Evolutionary conservation across 1,284 basidiomycete species (phyloP), one percentile per base, ranked within the genome.

Genomic region (Ceratobasidium sp.): DNA sequence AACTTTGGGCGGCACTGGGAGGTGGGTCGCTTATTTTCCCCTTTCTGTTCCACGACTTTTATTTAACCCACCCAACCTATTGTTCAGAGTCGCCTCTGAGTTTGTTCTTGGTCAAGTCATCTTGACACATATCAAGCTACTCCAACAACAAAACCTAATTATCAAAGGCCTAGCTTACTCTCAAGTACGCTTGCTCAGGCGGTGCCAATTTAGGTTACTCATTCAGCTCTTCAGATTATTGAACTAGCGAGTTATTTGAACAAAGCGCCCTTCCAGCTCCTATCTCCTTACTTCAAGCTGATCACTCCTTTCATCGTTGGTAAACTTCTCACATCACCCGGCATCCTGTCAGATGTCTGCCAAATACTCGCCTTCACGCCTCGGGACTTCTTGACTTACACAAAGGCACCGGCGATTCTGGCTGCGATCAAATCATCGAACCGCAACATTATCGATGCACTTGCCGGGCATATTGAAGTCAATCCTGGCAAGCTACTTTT

Each of bases 271-370:
- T 93, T 93, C 77, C 84, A 84, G 9, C 82, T 96, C 41, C 78
- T 94, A 9, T 85, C 86, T 2, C 92, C 93, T 0, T 89, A 90
- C 78, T 82, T 94, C 74, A 84, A 88, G 34, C 83, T 86, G 32
- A 85, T 96, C 67, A 88, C 91, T 0, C 86, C 89, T 0, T 87
- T 88, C 62, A 82, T 95, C 16, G 85, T 92, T 18, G 81, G 84
- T 30, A 86, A 86, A 45, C 83, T 92, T 55, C 83, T 82, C 52
- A 84, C 84, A 1, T 85, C 89, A 32, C 91, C 91, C 0, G 81
- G 80, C 36, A 78, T 90, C 8, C 78, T 94, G 10, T 73, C 79
- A 2, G 92, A 93, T 77, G 81, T 85, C 1, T 91, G 90, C 77
- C 86, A 85, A 23, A 85, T 93, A 74, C 81, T 93, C 74, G 83